Base-by-base conservation (phyloP, 1,284 basidiomycete species). In the Quambalaria eucalypti region DNA sequence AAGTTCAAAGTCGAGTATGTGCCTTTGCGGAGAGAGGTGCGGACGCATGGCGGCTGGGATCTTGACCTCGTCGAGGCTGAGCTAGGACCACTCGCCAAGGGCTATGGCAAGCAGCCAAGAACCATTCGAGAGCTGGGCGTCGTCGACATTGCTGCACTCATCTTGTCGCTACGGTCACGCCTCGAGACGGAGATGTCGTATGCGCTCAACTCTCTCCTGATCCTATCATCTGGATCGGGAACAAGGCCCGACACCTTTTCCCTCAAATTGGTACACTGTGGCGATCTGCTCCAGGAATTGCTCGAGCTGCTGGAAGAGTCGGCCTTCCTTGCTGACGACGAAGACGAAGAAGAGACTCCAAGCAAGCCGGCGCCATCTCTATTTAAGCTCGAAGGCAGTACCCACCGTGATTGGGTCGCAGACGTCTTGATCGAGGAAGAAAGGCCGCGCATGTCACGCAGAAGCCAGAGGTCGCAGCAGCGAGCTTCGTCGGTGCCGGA, bases 1-100 rank as follows among this genome's bases (percentile, higher is more conserved):
- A 83, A 89, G 57, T 85, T 87, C 68, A 88, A 87, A 77, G 87
- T 97, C 65, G 88, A 91, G 78, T 98, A 97, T 73, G 80, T 87
- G 26, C 93, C 93, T 0, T 78, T 89, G 16, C 82, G 83, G 9
- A 84, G 87, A 26, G 85, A 87, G 55, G 76, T 88, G 28, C 84
- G 87, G n/a, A 85, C 85, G 0, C 80, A 84, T 57, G 90, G 89
- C 29, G 92, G 92, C 12, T 85, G 90, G 69, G 88, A 96, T 74
- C 73, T 91, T 21, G 81, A 83, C 50, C 64, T 78, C n/a, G 77
- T 90, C 54, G 84, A 89, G 63, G 79, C 81, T 14, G 85, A 88
- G 66, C 79, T 83, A 38, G 76, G 78, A 16, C 80, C 79, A 8
- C 66, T 79, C 25, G 70, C 80, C 52, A 81, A 79, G 56, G 81